Base-by-base conservation (phyloP, 2,329 filamentous ascomycete genomes). In the Diaporthe capsici region DNA sequence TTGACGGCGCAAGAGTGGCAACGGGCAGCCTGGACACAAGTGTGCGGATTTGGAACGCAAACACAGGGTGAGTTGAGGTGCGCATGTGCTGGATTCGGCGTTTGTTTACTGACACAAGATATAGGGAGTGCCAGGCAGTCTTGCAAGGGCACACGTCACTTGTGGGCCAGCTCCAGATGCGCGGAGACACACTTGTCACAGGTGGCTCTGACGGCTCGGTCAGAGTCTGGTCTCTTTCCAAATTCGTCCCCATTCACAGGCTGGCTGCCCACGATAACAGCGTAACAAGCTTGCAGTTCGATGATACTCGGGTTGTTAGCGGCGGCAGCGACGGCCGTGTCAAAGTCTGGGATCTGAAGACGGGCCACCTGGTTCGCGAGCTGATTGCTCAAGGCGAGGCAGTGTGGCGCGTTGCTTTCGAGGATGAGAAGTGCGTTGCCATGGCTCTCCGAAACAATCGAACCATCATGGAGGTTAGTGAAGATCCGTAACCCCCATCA, bases 231-330 rank as follows among this genome's bases (percentile, higher is more conserved):
- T 98, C 96, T 39, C 86, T 99, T 77, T 93, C 95, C 79, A 94
- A 93, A 79, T 97, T 96, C 89, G 93, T 93, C 76, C 94, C 97
- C 0, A 98, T 99, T 76, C 97, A 99, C 85, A 92, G 97, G 61
- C 89, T 99, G 71, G 97, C 97, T 55, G 97, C 97, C 4, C 97
- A 99, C 83, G 97, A 99, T 84, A 99, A 99, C 84, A 98, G 96
- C 83, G 97, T 99, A 72, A 99, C 97, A 1, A 98, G 95, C 84
- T 87, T 99, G 79, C 97, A 99, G 82, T 99, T 99, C 83, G 97
- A 99, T 81, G 96, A 98, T 82, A 96, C 94, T 34, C 91, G 97
- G 73, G 97, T 99, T 76, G 96, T 99, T 74, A 98, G 95, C 82
- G 97, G 97, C 80, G 97, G 97, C 68, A 98, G 95, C 80, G 97